Percentiles rank a stretch among this genome's conserved stretches.
These are phyloP conservation scores for Fusarium pininemorale DNA, from an alignment of 2,329 filamentous ascomycete species.

Conservation along the genomic window DNA sequence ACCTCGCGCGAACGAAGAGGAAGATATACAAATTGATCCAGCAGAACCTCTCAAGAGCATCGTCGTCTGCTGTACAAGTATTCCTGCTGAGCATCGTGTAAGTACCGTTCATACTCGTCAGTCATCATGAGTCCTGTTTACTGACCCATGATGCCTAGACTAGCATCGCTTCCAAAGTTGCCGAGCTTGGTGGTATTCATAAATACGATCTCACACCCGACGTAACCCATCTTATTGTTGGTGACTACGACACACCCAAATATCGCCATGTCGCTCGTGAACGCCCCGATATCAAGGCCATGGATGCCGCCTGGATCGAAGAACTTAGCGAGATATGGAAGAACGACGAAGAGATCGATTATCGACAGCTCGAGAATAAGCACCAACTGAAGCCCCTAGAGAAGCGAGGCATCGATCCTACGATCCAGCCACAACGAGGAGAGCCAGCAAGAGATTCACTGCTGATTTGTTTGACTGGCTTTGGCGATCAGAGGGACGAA, in stretches of 20 bases:
- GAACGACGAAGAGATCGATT: conserved; percentile 79
- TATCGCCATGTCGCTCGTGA: conserved; percentile 95
- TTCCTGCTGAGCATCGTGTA: conserved; percentile 75
- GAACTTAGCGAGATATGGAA: conserved; percentile 84
- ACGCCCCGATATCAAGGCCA: conserved; percentile 83
- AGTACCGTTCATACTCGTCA: conserved; percentile 58
- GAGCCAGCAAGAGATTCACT: conserved; percentile 52
- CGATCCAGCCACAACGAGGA: conserved; percentile 28
- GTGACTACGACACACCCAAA: conserved; percentile 88
- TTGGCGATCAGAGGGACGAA: conserved; percentile 70
- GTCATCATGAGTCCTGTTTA: neutral
- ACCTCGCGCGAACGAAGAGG: conserved; percentile 36
- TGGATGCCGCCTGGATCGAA: conserved; percentile 86
- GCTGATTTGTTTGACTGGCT: conserved; percentile 65
- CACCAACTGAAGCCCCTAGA: conserved; percentile 73
- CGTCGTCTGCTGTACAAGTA: conserved; percentile 87
- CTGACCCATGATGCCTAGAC: conserved; percentile 46
- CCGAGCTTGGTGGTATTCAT: conserved; percentile 86
- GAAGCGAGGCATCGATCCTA: conserved; percentile 55
- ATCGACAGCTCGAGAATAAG: conserved; percentile 72
- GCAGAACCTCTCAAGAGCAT: conserved; percentile 74
- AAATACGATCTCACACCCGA: conserved; percentile 94
- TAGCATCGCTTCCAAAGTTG: conserved; percentile 70
- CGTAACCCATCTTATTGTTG: conserved; percentile 93
- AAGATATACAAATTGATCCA: conserved; percentile 57